These are phyloP conservation scores for Penicillium fuscoglaucum DNA, from an alignment of 2,329 filamentous ascomycete genomes.

Conservation along the genomic window DNA sequence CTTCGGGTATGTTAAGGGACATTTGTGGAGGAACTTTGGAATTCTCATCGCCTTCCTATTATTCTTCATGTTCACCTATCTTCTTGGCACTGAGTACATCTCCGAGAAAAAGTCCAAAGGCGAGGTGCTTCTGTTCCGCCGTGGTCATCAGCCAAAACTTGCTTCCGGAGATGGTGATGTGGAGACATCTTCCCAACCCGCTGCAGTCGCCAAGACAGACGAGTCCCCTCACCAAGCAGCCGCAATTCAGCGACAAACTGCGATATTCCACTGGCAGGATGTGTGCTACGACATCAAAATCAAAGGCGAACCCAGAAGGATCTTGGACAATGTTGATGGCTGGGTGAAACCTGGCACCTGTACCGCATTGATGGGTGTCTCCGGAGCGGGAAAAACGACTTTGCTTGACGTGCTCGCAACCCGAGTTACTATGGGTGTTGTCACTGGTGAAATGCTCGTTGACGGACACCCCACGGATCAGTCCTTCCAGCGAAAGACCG, in stretches of 20 bases:
- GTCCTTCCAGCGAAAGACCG: constrained; percentile 63
- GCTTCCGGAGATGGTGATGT: neutral
- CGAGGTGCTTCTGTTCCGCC: constrained; percentile 32
- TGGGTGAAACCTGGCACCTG: constrained; percentile 59
- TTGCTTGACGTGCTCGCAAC: constrained; percentile 59
- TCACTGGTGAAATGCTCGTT: constrained; percentile 67
- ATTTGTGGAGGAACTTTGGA: constrained; percentile 57
- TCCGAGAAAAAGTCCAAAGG: constrained; percentile 31
- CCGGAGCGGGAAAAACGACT: constrained; percentile 63
- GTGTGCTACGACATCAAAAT: constrained; percentile 57
- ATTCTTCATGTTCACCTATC: constrained; percentile 4
- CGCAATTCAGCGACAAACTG: neutral
- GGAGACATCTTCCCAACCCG: neutral
- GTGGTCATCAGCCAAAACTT: constrained; percentile 42
- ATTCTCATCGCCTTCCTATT: constrained; percentile 68
- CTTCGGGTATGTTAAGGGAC: constrained; percentile 27
- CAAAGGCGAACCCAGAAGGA: constrained; percentile 51
- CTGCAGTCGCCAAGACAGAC: neutral
- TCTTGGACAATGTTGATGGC: constrained; percentile 56
- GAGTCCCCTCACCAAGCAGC: neutral
- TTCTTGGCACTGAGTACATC: constrained; percentile 19
- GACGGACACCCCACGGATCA: constrained; percentile 59
- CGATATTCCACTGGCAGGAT: constrained; percentile 54
- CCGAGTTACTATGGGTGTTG: constrained; percentile 61
- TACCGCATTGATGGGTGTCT: constrained; percentile 62